Conservation (phyloP, 495 filamentous ascomycete genomes). For the Aspergillus sparsus region DNA sequence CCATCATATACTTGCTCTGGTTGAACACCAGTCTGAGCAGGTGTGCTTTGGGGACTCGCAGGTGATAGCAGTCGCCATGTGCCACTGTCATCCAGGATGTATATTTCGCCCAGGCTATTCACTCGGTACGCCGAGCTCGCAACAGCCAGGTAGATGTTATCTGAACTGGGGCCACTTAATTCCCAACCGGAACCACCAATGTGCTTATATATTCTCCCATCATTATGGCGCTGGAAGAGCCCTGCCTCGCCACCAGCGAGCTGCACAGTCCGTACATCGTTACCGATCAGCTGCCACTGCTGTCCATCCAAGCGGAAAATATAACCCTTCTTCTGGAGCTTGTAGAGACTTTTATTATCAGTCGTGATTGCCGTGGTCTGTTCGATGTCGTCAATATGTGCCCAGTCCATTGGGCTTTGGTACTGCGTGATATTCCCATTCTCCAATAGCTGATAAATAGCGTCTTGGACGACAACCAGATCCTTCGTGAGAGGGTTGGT, state of each 20-base stretch:
- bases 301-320: background rate
- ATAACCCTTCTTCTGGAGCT: background rate
- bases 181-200: background rate
- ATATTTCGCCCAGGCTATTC: conserved; percentile 9
- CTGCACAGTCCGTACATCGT: background rate
- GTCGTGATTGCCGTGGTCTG: background rate
- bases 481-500: conserved; percentile 2
- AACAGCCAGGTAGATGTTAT: conserved; percentile 8
- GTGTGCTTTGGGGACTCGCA: background rate
- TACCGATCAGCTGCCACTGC: background rate
- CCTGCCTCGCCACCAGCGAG: conserved; percentile 11
- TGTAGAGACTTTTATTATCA: conserved; percentile 3
- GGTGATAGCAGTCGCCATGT: background rate
- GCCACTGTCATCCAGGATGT: background rate
- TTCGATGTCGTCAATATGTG: background rate
- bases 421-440: conserved; percentile 1
- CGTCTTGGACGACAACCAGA: background rate
- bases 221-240: background rate
- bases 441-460: background rate
- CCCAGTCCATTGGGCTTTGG: background rate
- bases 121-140: conserved; percentile 9
- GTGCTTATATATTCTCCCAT: background rate
- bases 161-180: background rate
- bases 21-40: background rate
- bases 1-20: conserved; percentile 7